phyloP scores from a whole-genome alignment of 2,329 filamentous ascomycete species.

The Chaetomium sp. region DNA sequence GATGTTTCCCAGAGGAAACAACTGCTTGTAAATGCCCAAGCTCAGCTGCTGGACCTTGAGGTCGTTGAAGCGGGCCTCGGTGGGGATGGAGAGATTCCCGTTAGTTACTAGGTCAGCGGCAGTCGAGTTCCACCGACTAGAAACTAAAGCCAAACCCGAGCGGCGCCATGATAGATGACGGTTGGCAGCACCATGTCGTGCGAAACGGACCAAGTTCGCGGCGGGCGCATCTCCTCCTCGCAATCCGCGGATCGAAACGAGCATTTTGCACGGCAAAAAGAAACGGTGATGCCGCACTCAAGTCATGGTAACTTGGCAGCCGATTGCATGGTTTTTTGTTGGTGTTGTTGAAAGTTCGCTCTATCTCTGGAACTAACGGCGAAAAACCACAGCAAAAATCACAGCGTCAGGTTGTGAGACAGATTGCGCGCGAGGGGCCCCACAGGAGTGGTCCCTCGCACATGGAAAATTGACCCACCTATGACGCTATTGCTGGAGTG shows the following conservation, averaged over 20 bases:
- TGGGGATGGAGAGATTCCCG: constrained; percentile 47
- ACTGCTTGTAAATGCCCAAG: constrained; percentile 75
- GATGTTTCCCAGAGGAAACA: constrained; percentile 66
- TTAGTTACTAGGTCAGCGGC: constrained; percentile 5
- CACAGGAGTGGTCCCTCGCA: neutral
- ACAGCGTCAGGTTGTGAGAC: neutral
- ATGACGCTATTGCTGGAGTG: constrained; percentile 11
- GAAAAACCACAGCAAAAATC: constrained; percentile 4
- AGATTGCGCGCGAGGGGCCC: neutral
- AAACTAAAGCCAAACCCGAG: neutral
- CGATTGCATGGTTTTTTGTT: neutral
- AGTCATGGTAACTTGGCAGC: constrained; percentile 23
- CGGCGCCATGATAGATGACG: constrained; percentile 41
- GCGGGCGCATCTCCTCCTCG: constrained; percentile 31
- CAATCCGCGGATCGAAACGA: constrained; percentile 43
- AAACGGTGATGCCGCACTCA: constrained; percentile 18
- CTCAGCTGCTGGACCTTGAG: constrained; percentile 95
- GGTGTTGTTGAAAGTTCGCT: neutral
- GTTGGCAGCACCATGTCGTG: constrained; percentile 51
- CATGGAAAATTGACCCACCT: constrained; percentile 3
- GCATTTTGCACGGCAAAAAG: constrained; percentile 41
- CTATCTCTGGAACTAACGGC: neutral
- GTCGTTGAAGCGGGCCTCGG: constrained; percentile 77
- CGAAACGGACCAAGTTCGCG: constrained; percentile 53
- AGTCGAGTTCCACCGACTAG: constrained; percentile 32